Conservation (phyloP, 2,329 filamentous ascomycete species). For the Diaporthe sp. region DNA sequence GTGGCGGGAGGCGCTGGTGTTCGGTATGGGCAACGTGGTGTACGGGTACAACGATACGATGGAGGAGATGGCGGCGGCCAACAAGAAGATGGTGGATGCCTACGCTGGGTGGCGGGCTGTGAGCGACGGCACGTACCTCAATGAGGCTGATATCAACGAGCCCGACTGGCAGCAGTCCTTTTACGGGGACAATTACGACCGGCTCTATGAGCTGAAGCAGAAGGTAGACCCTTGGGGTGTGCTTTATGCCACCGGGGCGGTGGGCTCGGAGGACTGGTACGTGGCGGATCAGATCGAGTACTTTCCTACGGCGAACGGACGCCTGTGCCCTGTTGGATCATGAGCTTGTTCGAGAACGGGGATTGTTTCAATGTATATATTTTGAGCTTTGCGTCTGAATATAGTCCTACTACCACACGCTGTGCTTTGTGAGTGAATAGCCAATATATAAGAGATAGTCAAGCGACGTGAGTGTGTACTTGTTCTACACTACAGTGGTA, state of each 20-base stretch:
- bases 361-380: neutral
- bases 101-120: conserved; percentile 41
- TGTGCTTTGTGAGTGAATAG: neutral
- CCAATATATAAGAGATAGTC: neutral
- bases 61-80: conserved; percentile 38
- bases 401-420: too few species aligned
- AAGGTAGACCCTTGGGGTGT: conserved; percentile 35
- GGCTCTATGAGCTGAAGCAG: conserved; percentile 34
- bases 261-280: conserved; percentile 32
- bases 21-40: conserved; percentile 45
- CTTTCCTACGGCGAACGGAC: conserved; percentile 27
- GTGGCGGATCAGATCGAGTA: conserved; percentile 30
- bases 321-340: conserved; percentile 12
- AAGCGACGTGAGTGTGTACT: neutral
- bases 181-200: conserved; percentile 36
- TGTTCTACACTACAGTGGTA: neutral
- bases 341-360: neutral
- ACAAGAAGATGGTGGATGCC: conserved; percentile 37
- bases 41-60: neutral
- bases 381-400: neutral
- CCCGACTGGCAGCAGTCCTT: conserved; percentile 36
- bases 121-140: conserved; percentile 36
- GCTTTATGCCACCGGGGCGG: conserved; percentile 32
- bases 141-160: conserved; percentile 30
- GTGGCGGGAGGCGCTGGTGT: conserved; percentile 55